Base-by-base conservation (phyloP, 805 yeast species). In the Candida tallmaniae region DNA sequence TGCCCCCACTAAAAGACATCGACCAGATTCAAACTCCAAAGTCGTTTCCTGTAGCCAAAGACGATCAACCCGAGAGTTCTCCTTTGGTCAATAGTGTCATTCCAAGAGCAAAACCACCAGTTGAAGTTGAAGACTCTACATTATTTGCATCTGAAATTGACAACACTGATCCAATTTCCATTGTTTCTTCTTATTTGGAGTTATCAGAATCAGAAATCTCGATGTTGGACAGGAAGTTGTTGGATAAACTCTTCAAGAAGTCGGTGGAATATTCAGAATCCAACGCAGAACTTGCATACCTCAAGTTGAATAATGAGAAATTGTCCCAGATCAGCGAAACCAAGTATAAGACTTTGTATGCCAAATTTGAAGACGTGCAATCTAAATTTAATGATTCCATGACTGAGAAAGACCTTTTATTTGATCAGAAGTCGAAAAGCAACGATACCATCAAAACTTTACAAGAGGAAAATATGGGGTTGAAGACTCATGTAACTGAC, bases 1-100 rank as follows among this genome's bases (percentile, higher is more conserved):
- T 66, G 20, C 71, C 70, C 1, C 60, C 71, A 5, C 47, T 66
- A 18, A 66, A 66, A 42, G 70, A 65, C 34, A 65, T 66, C 13
- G 72, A 66, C 27, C 42, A 42, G 11, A 65, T 66, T 13, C 55
- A 50, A 6, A 66, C 72, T 1, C 72, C 72, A 2, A 65, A 65
- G 31, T 46, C 61, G 6, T 65, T 66, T 41, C 43, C 48, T 23
- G 71, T 66, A 14, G 71, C 72, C 13, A 57, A 49, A 40, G 72
- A 65, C 38, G 23, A 34, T 37, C 42, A 6, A 44, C 54, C 37
- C 45, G 58, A 33, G 8, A 42, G 50, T 34, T 45, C 46, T 2
- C 49, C 52, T 4, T 38, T 45, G 11, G 35, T 36, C 8, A 27
- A 38, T 10, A 39, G 34, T 20, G 16, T 36, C 3, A 16, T 34